A percentile compares a stretch with the other conserved stretches of the same genome.
These are phyloP conservation scores for Periconia sp. DNA, from an alignment of 2,329 filamentous ascomycete species.

Conservation along the genomic window DNA sequence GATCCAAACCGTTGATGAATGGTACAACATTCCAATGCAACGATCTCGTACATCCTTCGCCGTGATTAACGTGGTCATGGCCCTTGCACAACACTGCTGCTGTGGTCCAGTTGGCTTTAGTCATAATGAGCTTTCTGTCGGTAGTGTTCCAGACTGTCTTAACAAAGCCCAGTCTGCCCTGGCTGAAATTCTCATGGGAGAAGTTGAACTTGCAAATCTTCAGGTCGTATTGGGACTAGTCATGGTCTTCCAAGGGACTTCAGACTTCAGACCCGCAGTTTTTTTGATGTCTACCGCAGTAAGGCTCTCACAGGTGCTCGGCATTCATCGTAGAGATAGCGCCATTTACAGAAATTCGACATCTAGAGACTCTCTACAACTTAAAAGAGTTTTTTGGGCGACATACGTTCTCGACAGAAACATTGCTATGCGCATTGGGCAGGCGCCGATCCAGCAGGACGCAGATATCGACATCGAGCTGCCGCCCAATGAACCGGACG, in stretches of 20 bases:
- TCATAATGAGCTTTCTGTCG: not conserved
- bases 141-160: not conserved
- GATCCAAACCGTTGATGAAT: not conserved
- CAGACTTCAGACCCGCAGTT: not conserved
- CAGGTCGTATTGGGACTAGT: not conserved
- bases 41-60: not conserved
- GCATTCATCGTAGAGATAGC: not conserved
- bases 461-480: not conserved
- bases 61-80: not conserved
- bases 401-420: not conserved
- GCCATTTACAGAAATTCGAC: not conserved
- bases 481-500: not conserved
- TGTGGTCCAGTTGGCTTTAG: not conserved
- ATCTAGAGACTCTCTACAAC: not conserved
- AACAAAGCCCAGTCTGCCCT: not conserved
- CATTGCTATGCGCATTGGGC: conserved; percentile 1
- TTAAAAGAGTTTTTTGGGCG: not conserved
- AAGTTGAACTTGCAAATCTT: not conserved
- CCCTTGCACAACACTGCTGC: too few species aligned
- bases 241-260: not conserved
- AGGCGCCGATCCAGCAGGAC: not conserved
- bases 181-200: not conserved
- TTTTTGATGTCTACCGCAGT: not conserved
- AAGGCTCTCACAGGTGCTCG: not conserved
- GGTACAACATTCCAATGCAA: not conserved